These are phyloP conservation scores for Neofusicoccum kwambonambiense DNA, from an alignment of 2,329 filamentous ascomycete genomes.

Conservation along the genomic window DNA sequence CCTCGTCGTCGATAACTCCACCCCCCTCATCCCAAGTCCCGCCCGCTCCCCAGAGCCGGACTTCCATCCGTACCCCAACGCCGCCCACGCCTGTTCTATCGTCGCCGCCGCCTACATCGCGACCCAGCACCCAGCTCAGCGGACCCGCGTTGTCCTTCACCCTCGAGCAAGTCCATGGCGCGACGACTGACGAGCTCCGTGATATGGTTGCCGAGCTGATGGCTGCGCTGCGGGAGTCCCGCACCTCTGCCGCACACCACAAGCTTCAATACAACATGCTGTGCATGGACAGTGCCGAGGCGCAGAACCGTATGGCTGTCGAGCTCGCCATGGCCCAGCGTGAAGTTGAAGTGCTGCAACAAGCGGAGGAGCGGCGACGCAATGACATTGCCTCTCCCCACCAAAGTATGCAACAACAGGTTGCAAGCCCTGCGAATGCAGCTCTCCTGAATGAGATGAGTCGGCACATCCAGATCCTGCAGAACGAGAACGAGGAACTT, in stretches of 20 bases:
- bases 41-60: slow-evolving; percentile 37
- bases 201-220: slow-evolving; percentile 54
- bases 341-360: slow-evolving; percentile 80
- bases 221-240: slow-evolving; percentile 60
- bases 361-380: slow-evolving; percentile 66
- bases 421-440: slow-evolving; percentile 54
- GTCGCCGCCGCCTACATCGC: slow-evolving; percentile 48
- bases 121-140: slow-evolving; percentile 20
- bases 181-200: slow-evolving; percentile 53
- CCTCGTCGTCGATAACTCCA: slow-evolving; percentile 58
- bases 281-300: slow-evolving; percentile 78
- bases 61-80: slow-evolving; percentile 48
- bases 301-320: slow-evolving; percentile 81
- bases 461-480: slow-evolving; percentile 62
- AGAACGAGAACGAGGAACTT: slow-evolving; percentile 64
- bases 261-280: slow-evolving; percentile 87
- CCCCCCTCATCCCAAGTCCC: slow-evolving; percentile 62
- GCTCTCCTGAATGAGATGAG: slow-evolving; percentile 49
- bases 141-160: slow-evolving; percentile 44
- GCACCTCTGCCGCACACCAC: slow-evolving; percentile 85
- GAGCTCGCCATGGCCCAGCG: slow-evolving; percentile 89
- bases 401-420: slow-evolving; percentile 54
- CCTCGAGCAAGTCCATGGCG: slow-evolving; percentile 52
- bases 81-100: slow-evolving; percentile 50
- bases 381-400: slow-evolving; percentile 54